Evolutionary conservation across 2,329 filamentous ascomycete genomes (phyloP).

Genomic region (Penicillium sp.): DNA sequence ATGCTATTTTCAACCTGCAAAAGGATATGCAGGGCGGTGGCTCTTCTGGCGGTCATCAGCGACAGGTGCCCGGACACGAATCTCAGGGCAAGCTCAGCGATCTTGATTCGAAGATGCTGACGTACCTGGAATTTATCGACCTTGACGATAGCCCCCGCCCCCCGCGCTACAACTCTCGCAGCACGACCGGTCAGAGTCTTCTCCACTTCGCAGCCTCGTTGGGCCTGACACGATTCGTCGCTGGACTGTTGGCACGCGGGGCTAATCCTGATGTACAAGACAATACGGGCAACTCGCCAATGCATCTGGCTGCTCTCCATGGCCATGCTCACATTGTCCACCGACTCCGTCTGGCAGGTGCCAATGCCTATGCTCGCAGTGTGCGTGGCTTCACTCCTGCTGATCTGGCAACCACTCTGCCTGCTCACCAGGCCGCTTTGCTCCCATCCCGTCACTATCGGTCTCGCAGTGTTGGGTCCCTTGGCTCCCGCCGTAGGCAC

Average conservation of each 20-base stretch:
- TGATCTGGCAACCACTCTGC: constrained; percentile 66
- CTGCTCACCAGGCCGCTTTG: constrained; percentile 63
- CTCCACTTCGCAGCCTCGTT: constrained; percentile 75
- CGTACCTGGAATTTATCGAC: constrained; percentile 74
- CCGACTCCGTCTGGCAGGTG: constrained; percentile 69
- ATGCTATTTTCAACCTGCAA: constrained; percentile 49
- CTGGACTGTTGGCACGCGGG: constrained; percentile 72
- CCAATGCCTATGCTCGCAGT: constrained; percentile 68
- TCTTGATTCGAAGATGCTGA: constrained; percentile 67
- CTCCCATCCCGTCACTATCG: constrained; percentile 61
- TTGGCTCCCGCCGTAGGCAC: constrained; percentile 52
- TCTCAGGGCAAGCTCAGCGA: constrained; percentile 47
- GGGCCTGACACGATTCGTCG: constrained; percentile 72
- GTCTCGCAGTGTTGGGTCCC: constrained; percentile 62
- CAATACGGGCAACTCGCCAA: constrained; percentile 74
- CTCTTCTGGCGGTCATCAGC: constrained; percentile 44
- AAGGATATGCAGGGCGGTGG: constrained; percentile 42
- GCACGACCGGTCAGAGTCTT: constrained; percentile 72
- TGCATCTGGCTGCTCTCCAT: constrained; percentile 78
- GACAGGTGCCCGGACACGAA: constrained; percentile 45
- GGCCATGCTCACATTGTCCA: constrained; percentile 73
- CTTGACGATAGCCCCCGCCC: constrained; percentile 69
- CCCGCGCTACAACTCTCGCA: constrained; percentile 64
- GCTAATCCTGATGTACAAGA: constrained; percentile 73
- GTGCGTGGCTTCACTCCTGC: constrained; percentile 67